Conservation (phyloP, 257 asterid species). For the Forsythia viridissima region DNA sequence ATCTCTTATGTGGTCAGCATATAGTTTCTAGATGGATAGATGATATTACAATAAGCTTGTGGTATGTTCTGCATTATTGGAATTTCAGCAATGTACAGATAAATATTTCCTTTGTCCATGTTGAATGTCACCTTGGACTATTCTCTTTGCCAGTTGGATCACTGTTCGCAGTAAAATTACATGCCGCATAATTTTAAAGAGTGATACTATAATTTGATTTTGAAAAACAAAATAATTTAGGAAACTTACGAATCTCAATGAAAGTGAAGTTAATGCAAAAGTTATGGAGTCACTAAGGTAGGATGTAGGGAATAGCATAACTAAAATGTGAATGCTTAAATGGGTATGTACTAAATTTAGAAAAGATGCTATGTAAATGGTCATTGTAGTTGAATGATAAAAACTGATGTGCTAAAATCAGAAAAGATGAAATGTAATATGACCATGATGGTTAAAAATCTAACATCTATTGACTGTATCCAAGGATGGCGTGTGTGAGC, state of each 20-base stretch:
- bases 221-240: not conserved
- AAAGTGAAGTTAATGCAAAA: not conserved
- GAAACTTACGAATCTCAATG: not conserved
- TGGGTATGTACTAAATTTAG: not conserved
- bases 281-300: not conserved
- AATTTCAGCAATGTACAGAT: not conserved
- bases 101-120: not conserved
- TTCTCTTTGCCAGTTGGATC: not conserved
- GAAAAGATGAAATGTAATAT: not conserved
- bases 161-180: not conserved
- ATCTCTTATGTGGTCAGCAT: not conserved
- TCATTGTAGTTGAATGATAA: not conserved
- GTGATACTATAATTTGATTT: too few relatives aligned
- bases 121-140: not conserved
- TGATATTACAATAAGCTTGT: not conserved
- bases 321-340: not conserved
- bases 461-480: not conserved
- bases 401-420: not conserved
- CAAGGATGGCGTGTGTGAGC: not conserved
- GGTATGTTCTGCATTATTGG: not conserved
- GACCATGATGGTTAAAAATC: not conserved
- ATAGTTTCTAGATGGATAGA: not conserved
- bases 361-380: not conserved
- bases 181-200: not conserved
- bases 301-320: not conserved